These are phyloP conservation scores for Trametes elegans DNA, from an alignment of 768 basidiomycete species.

Conservation along the genomic window DNA sequence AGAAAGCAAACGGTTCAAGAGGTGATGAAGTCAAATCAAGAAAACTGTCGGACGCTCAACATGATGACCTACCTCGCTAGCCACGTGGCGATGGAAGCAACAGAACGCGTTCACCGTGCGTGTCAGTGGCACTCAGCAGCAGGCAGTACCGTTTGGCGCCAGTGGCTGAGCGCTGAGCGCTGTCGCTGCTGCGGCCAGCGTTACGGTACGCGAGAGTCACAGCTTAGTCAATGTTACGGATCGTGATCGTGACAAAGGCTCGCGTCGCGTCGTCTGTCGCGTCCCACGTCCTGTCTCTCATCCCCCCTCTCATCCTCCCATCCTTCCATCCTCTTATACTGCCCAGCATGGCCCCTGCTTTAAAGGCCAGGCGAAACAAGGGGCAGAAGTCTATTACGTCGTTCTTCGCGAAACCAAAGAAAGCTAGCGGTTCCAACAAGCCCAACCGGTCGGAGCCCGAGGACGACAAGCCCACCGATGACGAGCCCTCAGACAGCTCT, in stretches of 20 bases:
- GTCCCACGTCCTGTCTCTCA: constrained; percentile 1
- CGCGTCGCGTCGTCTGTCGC: constrained; percentile 10
- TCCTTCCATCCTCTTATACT: no score
- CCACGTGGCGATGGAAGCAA: no score
- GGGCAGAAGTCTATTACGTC: constrained; percentile 53
- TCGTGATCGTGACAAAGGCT: constrained; percentile 23
- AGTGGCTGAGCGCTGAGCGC: no score
- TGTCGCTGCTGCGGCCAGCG: no score
- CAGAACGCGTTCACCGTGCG: no score
- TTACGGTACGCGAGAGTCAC: constrained; percentile 5
- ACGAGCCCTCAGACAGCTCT: background rate
- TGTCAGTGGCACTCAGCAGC: no score
- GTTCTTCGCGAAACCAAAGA: constrained; percentile 46
- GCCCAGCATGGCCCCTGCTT: constrained; percentile 18
- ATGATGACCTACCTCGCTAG: no score
- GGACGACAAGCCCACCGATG: constrained; percentile 5
- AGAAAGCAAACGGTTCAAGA: no score
- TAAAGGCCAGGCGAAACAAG: constrained; percentile 31
- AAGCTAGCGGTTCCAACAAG: constrained; percentile 7
- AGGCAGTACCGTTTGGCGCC: no score
- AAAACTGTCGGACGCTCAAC: no score
- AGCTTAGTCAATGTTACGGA: constrained; percentile 17
- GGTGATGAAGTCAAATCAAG: no score
- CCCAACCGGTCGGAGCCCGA: background rate
- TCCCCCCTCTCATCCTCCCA: background rate